phyloP scores from a whole-genome alignment of 257 asterid species.

The Datura wrightii region DNA sequence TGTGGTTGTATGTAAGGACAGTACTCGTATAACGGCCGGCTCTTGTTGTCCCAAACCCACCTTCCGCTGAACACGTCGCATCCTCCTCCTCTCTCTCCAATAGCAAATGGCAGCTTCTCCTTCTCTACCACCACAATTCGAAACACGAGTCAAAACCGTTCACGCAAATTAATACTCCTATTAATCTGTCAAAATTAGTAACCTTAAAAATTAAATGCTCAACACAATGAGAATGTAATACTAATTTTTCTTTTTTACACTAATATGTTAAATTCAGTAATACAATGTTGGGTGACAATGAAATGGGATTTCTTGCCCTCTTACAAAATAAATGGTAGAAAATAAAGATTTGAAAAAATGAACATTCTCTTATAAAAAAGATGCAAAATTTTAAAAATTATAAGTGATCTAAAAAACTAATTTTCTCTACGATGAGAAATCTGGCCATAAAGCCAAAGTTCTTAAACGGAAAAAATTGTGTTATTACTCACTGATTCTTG shows the following conservation, averaged over 20 bases:
- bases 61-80: conserved; percentile 79
- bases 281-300: no score
- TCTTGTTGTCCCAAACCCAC: conserved; percentile 76
- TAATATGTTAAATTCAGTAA: not conserved
- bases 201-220: not conserved
- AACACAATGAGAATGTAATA: not conserved
- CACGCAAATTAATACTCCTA: not conserved
- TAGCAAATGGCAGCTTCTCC: conserved; percentile 65
- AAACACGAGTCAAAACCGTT: not conserved
- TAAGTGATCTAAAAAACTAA: no score
- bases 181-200: no score
- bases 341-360: no score
- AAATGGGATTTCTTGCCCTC: no score
- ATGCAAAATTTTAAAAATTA: no score
- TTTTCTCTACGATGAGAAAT: no score
- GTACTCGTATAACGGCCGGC: conserved; percentile 64
- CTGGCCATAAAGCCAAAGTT: no score
- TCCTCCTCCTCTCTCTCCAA: conserved; percentile 58
- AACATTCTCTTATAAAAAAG: no score
- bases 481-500: conserved; percentile 42
- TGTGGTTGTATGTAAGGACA: conserved; percentile 95
- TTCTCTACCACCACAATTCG: conserved; percentile 55
- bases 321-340: no score
- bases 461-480: no score
- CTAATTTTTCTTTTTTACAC: no score